These are phyloP conservation scores for Saccharomyces hybrid DNA, from an alignment of 1,139 yeast genomes.

Conservation along the genomic window DNA sequence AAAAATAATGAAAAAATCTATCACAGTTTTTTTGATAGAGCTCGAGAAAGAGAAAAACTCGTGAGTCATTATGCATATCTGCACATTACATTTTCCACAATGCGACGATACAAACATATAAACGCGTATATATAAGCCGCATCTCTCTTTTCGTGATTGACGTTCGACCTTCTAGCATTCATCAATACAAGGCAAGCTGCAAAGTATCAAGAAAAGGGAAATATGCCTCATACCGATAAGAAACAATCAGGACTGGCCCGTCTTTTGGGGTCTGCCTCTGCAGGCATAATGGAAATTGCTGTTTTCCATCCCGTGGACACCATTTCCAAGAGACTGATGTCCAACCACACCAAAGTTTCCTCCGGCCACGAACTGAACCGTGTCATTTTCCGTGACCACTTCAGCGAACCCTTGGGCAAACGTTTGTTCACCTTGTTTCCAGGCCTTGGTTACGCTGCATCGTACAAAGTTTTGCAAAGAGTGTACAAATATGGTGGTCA, in stretches of 20 bases:
- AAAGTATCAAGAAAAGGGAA: neutral
- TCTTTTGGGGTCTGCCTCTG: slow-evolving; percentile 92
- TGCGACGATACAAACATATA: neutral
- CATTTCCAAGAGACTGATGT: slow-evolving; percentile 94
- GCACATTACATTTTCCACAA: neutral
- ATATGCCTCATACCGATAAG: slow-evolving; percentile 46
- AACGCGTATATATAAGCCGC: too few relatives aligned
- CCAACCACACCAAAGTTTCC: slow-evolving; percentile 73
- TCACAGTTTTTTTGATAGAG: neutral
- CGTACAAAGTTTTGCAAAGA: slow-evolving; percentile 92
- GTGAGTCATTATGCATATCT: neutral
- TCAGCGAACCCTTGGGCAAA: slow-evolving; percentile 59
- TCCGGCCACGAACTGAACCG: slow-evolving; percentile 61
- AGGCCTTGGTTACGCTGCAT: slow-evolving; percentile 97
- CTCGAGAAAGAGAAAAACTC: neutral
- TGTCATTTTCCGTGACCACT: slow-evolving; percentile 82
- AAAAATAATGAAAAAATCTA: neutral
- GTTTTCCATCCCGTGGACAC: slow-evolving; percentile 99
- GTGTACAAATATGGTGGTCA: slow-evolving; percentile 99
- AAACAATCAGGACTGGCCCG: slow-evolving; percentile 89
- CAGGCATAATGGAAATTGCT: slow-evolving; percentile 93
- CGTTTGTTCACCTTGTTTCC: slow-evolving; percentile 86
- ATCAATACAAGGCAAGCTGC: neutral
- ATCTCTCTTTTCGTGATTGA: neutral
- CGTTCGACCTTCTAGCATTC: neutral